Base-by-base conservation (phyloP, 176 grass and related monocot species). In the Puya raimondii region DNA sequence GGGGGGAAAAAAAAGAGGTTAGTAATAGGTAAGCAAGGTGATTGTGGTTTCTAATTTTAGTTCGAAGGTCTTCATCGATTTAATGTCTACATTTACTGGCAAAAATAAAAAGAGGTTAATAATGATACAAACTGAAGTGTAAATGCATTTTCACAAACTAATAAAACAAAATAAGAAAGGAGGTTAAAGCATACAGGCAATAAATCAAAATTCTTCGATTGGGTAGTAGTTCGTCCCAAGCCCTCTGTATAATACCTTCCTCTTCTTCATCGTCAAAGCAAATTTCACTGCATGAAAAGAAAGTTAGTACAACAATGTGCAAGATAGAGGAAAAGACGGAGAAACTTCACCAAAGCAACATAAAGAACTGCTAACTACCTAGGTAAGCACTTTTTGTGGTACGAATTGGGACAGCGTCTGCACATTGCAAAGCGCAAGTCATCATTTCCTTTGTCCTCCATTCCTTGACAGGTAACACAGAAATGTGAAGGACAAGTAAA, bases 401-500 rank as follows among this genome's bases (percentile, higher is more conserved):
- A 9, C 67, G 77, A 50, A 64, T 72, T 56, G 68, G 77, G 58
- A 79, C 68, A 50, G 65, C 68, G 64, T 79, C 68, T 23, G 9
- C 54, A 59, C 54, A 59, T 59, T 59, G 54, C 54, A 80, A 99
- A 99, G 50, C 91, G 86, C 69, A 91, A 74, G 9, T 79, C 79
- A 53, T 56, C 56, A 74, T 82, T 71, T 49, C 83, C 72, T 72
- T 84, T 93, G 57, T 84, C 72, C 83, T 99, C 94, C 54, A 87
- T 67, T 76, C 78, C 67, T 69, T 99, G 86, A 72, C 94, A 99
- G 33, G 47, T 20, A 65, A 70, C 76, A 70, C 94, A 99, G 80
- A 77, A 87, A 67, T 99, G 94, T 64, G 72, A 74, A 53, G 94
- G 94, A 59, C 94, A 99, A 4, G 79, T 87, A 90, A 93, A 97